Evolutionary conservation across 1,284 basidiomycete genomes (phyloP).

Genomic region (Malassezia sympodialis): DNA sequence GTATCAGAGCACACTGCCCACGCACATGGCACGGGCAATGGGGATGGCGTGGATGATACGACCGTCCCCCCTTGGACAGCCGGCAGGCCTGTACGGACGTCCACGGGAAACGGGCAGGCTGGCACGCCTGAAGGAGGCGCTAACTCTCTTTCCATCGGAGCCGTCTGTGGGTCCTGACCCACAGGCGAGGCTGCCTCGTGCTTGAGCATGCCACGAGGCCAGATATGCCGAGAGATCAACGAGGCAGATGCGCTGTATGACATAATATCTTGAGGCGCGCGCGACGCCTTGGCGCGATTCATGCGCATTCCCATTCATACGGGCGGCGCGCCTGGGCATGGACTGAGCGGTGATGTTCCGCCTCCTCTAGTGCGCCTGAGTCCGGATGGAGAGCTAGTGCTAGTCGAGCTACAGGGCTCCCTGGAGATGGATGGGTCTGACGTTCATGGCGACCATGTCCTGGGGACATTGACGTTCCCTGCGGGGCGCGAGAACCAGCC

Average conservation of each 20-base stretch:
- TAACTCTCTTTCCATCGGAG: neutral
- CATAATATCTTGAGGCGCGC: neutral
- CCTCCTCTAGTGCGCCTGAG: conserved; percentile 19
- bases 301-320: conserved; percentile 20
- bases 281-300: neutral
- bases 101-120: neutral
- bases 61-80: neutral
- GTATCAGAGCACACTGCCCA: neutral
- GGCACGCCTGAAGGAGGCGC: neutral
- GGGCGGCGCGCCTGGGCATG: neutral
- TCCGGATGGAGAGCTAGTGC: conserved; percentile 34
- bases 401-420: conserved; percentile 43
- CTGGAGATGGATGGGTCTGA: conserved; percentile 35
- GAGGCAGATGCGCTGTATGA: neutral
- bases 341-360: neutral
- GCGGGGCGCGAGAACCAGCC: conserved; percentile 56
- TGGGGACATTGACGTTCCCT: conserved; percentile 37
- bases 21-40: neutral
- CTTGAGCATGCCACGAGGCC: neutral
- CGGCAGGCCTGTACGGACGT: neutral
- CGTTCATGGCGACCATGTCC: conserved; percentile 21
- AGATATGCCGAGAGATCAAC: neutral
- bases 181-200: neutral
- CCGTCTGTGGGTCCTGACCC: neutral
- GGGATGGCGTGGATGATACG: neutral